phyloP scores from a whole-genome alignment of 768 basidiomycete species.

The Lentinula edodes region DNA sequence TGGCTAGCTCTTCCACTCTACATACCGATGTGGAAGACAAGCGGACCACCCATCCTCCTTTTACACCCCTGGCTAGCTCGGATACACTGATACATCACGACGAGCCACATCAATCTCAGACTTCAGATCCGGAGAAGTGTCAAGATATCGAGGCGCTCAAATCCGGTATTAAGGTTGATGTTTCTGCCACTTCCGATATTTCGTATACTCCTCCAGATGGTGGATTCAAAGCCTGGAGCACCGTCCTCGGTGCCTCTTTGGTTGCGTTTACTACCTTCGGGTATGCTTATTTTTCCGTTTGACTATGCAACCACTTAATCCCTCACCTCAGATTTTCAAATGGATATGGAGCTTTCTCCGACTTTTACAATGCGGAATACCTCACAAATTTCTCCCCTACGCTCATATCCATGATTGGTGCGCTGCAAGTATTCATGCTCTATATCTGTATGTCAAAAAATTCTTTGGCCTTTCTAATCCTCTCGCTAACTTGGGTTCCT shows the following conservation, averaged over 20 bases:
- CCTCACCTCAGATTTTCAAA: conserved; percentile 18
- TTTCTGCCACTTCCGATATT: background rate
- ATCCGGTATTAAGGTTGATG: background rate
- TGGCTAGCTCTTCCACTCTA: background rate
- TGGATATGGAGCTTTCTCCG: conserved; percentile 29
- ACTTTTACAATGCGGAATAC: conserved; percentile 23
- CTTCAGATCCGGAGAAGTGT: background rate
- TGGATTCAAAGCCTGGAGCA: conserved; percentile 4
- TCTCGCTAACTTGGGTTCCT: background rate
- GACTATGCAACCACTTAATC: background rate
- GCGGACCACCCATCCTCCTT: background rate
- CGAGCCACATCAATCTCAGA: background rate
- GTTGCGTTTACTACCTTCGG: conserved; percentile 8
- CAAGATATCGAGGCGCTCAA: background rate
- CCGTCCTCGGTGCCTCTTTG: conserved; percentile 3
- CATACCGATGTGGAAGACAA: background rate
- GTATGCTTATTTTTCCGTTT: background rate
- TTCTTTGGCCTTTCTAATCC: background rate
- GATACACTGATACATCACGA: background rate
- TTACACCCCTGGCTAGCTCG: background rate
- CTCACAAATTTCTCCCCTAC: conserved; percentile 22
- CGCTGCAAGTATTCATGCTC: conserved; percentile 21
- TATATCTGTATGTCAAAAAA: conserved; percentile 12
- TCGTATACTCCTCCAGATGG: conserved; percentile 5
- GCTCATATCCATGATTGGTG: conserved; percentile 23